phyloP scores from a whole-genome alignment of 257 asterid species.

The Fraxinus americana region DNA sequence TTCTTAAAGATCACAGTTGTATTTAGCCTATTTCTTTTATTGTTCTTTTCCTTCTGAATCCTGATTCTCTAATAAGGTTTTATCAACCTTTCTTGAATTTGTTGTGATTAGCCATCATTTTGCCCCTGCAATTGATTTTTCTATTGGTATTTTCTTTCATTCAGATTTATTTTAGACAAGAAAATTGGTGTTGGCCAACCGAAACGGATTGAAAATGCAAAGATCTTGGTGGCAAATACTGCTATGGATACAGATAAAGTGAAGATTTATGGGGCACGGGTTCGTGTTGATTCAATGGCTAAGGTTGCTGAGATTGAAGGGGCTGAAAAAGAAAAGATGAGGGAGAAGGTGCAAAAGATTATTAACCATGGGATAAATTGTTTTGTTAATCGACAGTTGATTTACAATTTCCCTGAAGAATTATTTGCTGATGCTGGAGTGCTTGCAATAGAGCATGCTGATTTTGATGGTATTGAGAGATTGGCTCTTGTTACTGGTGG shows the following conservation, averaged over 20 bases:
- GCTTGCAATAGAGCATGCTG: constrained; percentile 97
- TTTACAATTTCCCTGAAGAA: constrained; percentile 95
- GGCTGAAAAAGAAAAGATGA: constrained; percentile 94
- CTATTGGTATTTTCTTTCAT: constrained; percentile 10
- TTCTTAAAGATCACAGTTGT: background rate
- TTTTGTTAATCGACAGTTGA: constrained; percentile 89
- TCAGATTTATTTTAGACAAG: constrained; percentile 92
- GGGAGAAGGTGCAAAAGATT: constrained; percentile 86
- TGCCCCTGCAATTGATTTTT: background rate
- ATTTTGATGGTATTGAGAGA: constrained; percentile 93
- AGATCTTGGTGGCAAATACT: constrained; percentile 93
- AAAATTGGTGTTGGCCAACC: constrained; percentile 98
- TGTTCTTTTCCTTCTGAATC: background rate
- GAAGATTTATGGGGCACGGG: constrained; percentile 97
- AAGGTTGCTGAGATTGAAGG: constrained; percentile 94
- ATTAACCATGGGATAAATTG: constrained; percentile 91
- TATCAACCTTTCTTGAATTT: background rate
- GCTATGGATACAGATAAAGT: constrained; percentile 99
- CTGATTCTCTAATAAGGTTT: background rate
- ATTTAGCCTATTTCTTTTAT: background rate
- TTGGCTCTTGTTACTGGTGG: constrained; percentile 95
- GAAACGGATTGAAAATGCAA: constrained; percentile 92
- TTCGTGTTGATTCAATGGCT: constrained; percentile 98
- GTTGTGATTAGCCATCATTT: background rate
- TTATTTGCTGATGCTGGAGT: constrained; percentile 96